phyloP scores from a whole-genome alignment of 1,139 yeast species.

The Starmera stellimalicola region DNA sequence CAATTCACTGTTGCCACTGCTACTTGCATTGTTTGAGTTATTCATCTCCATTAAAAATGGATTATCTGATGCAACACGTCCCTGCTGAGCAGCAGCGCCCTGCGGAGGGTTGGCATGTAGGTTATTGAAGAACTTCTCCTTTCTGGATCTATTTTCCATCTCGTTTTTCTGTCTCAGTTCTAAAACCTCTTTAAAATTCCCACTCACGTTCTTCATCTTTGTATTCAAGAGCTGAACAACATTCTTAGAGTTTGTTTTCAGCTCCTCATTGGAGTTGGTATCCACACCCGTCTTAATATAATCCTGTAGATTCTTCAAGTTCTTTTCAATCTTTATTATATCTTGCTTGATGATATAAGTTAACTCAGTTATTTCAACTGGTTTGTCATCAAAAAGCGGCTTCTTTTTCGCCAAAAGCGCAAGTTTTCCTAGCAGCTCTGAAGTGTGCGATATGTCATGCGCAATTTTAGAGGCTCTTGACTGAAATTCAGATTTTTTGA shows the following conservation, averaged over 20 bases:
- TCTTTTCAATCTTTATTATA: slow-evolving; percentile 76
- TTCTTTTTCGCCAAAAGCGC: slow-evolving; percentile 82
- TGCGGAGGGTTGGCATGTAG: slow-evolving; percentile 22
- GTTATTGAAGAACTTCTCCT: slow-evolving; percentile 70
- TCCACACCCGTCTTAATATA: slow-evolving; percentile 37
- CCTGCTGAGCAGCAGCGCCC: slow-evolving; percentile 3
- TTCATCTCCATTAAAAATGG: slow-evolving; percentile 26
- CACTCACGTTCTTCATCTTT: slow-evolving; percentile 84
- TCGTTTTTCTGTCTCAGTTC: slow-evolving; percentile 84
- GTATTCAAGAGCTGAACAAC: slow-evolving; percentile 82
- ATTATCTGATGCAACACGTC: slow-evolving; percentile 22
- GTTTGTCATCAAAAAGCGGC: slow-evolving; percentile 91
- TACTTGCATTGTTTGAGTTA: slow-evolving; percentile 4
- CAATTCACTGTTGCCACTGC: slow-evolving; percentile 11
- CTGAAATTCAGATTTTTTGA: slow-evolving; percentile 60
- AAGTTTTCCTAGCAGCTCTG: slow-evolving; percentile 69
- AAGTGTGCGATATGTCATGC: slow-evolving; percentile 81
- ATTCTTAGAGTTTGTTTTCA: slow-evolving; percentile 62
- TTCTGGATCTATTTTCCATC: slow-evolving; percentile 68
- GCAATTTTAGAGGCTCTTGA: slow-evolving; percentile 78
- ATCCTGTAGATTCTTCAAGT: slow-evolving; percentile 55
- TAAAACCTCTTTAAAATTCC: slow-evolving; percentile 80
- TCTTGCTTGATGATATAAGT: slow-evolving; percentile 92
- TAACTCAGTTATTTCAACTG: slow-evolving; percentile 86
- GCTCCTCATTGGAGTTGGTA: slow-evolving; percentile 21